These are phyloP conservation scores for Gaultheria prostrata DNA, from an alignment of 148 eudicot species.

Conservation along the genomic window DNA sequence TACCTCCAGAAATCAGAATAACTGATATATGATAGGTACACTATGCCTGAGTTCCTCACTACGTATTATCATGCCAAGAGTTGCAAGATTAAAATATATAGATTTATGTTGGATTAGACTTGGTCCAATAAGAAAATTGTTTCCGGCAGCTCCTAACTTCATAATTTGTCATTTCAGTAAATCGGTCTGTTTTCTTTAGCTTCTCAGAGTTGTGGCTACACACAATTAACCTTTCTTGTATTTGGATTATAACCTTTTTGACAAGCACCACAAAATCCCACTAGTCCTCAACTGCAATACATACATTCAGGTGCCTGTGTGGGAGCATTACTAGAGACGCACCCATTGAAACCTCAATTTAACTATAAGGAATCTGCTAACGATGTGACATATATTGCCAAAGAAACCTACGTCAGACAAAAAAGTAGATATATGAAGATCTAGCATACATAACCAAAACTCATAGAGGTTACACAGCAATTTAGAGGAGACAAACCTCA, in stretches of 20 bases:
- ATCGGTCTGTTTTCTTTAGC: neutral
- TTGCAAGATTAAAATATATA: neutral
- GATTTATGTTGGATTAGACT: neutral
- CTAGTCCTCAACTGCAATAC: neutral
- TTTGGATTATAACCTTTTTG: neutral
- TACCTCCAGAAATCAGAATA: neutral
- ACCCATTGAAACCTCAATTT: neutral
- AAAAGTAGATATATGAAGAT: neutral
- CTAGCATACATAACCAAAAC: neutral
- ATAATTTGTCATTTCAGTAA: neutral
- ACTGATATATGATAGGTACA: neutral
- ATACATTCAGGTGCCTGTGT: neutral
- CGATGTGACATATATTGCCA: neutral
- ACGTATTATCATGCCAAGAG: neutral
- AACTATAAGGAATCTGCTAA: neutral
- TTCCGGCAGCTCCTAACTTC: neutral
- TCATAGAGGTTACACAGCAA: neutral
- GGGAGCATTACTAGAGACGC: neutral
- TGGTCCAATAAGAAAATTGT: neutral
- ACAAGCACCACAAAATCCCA: neutral
- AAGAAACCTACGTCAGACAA: neutral
- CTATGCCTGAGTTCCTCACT: neutral
- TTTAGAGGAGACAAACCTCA: conserved; percentile 45
- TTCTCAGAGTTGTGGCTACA: neutral
- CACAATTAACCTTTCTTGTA: neutral